Conservation (phyloP, 208 protist genomes). For the Trypanosomatidae sp. region DNA sequence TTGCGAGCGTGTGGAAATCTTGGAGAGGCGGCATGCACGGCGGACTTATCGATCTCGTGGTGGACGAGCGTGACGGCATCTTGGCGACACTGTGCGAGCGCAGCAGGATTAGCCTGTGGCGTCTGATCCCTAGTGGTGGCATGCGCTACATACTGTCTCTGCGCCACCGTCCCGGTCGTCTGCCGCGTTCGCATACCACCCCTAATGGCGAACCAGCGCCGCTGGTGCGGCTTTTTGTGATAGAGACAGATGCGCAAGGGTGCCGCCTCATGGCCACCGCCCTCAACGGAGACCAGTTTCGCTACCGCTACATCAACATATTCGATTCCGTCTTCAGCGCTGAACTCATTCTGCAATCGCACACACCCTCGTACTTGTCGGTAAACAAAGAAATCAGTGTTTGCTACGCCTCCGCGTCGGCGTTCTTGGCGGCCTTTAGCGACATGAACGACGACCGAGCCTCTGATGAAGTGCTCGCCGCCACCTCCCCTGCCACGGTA, state of each 20-base stretch:
- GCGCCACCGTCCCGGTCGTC: constrained; percentile 34
- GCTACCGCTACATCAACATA: constrained; percentile 68
- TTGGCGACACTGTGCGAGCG: constrained; percentile 73
- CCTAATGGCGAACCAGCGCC: constrained; percentile 11
- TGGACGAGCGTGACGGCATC: constrained; percentile 58
- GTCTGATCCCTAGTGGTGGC: constrained; percentile 44
- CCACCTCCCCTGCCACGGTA: constrained; percentile 55
- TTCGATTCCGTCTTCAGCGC: constrained; percentile 34
- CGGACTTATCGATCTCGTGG: constrained; percentile 67
- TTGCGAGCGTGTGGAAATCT: constrained; percentile 48
- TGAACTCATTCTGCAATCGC: constrained; percentile 54
- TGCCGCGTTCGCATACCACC: constrained; percentile 12
- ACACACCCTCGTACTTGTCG: constrained; percentile 51
- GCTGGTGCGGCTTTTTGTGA: constrained; percentile 71
- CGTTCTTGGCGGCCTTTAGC: constrained; percentile 46
- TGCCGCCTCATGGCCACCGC: constrained; percentile 69
- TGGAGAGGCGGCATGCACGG: constrained; percentile 49
- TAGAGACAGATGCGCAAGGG: constrained; percentile 60
- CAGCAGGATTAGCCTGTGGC: constrained; percentile 72
- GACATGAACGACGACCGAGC: constrained; percentile 31
- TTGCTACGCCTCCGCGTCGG: constrained; percentile 61
- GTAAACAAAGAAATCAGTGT: constrained; percentile 52
- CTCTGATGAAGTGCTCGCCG: constrained; percentile 56
- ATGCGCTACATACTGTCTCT: constrained; percentile 45
- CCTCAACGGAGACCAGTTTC: constrained; percentile 82